These are phyloP conservation scores for Kodamaea leandrae DNA, from an alignment of 805 yeast genomes.

Conservation along the genomic window DNA sequence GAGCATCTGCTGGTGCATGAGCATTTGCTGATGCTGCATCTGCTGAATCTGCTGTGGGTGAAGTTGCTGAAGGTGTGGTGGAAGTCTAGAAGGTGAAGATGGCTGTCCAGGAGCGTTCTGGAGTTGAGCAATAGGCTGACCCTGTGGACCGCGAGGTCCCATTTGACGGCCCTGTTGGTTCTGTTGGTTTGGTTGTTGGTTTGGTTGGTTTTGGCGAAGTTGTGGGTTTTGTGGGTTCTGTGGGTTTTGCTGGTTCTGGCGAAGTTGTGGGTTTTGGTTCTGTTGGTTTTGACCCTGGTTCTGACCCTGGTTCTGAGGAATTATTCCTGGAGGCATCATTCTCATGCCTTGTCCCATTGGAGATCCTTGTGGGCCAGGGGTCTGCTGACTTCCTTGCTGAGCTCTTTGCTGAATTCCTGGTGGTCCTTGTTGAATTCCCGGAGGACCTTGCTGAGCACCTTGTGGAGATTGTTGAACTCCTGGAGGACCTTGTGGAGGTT, in stretches of 20 bases:
- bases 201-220: no score
- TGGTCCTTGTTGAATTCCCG: no score
- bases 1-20: conserved; percentile 10
- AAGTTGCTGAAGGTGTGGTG: not conserved
- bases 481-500: no score
- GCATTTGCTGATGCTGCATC: conserved; percentile 16
- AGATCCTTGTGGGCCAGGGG: no score
- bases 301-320: conserved; percentile 10
- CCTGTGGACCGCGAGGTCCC: conserved; percentile 11
- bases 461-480: no score
- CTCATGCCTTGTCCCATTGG: not conserved
- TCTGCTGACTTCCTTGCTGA: no score
- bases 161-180: conserved; percentile 7
- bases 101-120: not conserved
- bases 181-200: conserved; percentile 16
- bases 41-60: conserved; percentile 14
- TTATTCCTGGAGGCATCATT: no score
- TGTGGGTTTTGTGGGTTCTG: no score
- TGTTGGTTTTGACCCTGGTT: conserved; percentile 1
- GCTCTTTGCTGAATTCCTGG: no score
- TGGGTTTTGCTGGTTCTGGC: not conserved
- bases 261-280: no score
- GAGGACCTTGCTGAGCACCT: no score
- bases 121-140: conserved; percentile 1
- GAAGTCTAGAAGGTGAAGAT: not conserved